These are phyloP conservation scores for Colletotrichum cereale DNA, from an alignment of 2,329 filamentous ascomycete genomes.

Conservation along the genomic window DNA sequence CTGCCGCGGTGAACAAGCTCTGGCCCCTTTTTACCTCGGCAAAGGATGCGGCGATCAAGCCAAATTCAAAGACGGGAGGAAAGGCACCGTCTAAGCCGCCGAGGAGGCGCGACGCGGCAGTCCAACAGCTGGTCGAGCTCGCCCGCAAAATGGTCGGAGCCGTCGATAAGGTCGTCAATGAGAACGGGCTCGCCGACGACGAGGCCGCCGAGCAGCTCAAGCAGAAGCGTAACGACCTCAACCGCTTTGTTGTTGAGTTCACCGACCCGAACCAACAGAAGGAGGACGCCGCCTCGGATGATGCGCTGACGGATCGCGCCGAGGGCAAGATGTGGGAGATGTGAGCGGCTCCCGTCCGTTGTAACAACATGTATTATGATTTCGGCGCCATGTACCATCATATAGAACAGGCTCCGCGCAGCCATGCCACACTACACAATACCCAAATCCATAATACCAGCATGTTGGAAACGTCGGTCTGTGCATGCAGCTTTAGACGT, in stretches of 20 bases:
- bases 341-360: background rate
- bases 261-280: slow-evolving; percentile 39
- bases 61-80: slow-evolving; percentile 11
- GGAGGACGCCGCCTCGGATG: background rate
- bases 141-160: slow-evolving; percentile 60
- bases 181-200: slow-evolving; percentile 53
- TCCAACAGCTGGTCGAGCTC: slow-evolving; percentile 58
- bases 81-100: background rate
- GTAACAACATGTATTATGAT: background rate
- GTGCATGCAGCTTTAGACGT: background rate
- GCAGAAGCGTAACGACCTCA: slow-evolving; percentile 47
- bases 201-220: slow-evolving; percentile 50
- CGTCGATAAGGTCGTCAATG: slow-evolving; percentile 58
- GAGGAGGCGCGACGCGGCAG: slow-evolving; percentile 48
- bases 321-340: background rate
- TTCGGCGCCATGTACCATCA: slow-evolving; percentile 6
- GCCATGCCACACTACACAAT: slow-evolving; percentile 7
- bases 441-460: background rate
- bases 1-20: slow-evolving; percentile 62
- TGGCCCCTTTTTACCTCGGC: slow-evolving; percentile 62
- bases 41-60: slow-evolving; percentile 53
- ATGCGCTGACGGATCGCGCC: background rate
- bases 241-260: slow-evolving; percentile 44
- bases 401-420: background rate
- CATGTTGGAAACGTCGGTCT: background rate